phyloP scores from a whole-genome alignment of 1,284 basidiomycete genomes.

The Rhodotorula glutinis region DNA sequence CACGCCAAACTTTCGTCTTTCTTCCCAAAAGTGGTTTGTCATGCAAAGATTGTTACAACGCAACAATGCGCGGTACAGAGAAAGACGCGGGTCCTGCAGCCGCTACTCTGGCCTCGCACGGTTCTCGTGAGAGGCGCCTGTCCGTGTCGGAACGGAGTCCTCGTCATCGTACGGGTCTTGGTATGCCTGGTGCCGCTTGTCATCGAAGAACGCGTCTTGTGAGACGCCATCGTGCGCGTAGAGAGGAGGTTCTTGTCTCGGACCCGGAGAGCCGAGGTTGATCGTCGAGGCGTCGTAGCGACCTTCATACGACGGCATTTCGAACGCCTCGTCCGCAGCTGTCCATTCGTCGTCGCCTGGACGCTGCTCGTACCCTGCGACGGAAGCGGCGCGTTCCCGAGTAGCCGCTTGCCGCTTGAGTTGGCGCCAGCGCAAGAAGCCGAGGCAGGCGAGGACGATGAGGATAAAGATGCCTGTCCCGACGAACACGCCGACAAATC shows the following conservation, averaged over 20 bases:
- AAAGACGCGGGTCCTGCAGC: too few relatives aligned
- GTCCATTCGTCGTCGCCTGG: slow-evolving; percentile 8
- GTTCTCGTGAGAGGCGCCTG: neutral
- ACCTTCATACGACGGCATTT: slow-evolving; percentile 30
- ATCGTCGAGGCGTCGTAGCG: slow-evolving; percentile 3
- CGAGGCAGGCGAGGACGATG: slow-evolving; percentile 14
- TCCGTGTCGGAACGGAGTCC: neutral
- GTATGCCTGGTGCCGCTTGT: neutral
- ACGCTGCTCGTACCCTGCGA: neutral
- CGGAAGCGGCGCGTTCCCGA: neutral
- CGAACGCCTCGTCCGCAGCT: slow-evolving; percentile 34
- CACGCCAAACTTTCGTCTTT: neutral
- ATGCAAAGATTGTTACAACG: neutral
- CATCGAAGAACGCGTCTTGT: slow-evolving; percentile 1
- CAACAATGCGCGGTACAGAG: too few relatives aligned
- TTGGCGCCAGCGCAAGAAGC: slow-evolving; percentile 14
- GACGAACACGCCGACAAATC: slow-evolving; percentile 38
- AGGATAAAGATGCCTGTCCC: slow-evolving; percentile 25
- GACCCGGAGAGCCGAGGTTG: neutral
- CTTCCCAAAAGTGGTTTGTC: neutral
- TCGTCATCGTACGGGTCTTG: slow-evolving; percentile 6
- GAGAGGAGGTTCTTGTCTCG: neutral
- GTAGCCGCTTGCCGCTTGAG: slow-evolving; percentile 3
- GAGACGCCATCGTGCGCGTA: slow-evolving; percentile 1
- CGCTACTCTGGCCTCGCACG: neutral